Base-by-base conservation (phyloP, 805 yeast species). In the Teunomyces kruisii region DNA sequence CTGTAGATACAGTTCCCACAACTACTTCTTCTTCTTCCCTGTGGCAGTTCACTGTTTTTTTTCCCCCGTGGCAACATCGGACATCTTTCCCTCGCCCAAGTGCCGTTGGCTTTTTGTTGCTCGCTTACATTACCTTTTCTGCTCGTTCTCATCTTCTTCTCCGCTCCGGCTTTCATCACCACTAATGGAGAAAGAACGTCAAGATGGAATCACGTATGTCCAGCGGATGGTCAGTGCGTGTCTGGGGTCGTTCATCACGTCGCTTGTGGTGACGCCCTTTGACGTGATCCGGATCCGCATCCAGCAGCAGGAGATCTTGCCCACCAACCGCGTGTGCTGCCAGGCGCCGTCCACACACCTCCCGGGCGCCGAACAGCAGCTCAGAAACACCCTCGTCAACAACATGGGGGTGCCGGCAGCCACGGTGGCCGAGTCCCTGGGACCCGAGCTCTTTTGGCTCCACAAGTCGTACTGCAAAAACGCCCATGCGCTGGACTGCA, bases 221-320 rank as follows among this genome's bases (percentile, higher is more conserved):
- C 88, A 87, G 56, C 63, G 90, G 40, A 85, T 87, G 91, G 62
- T 83, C 28, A 83, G 91, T 54, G 94, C 95, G 0, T 82, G 89
- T 54, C 72, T 81, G 38, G 95, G 95, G 0, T 84, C 92, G 0
- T 56, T 87, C 6, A 54, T 86, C 15, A 87, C 92, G 2, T 85
- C 92, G 0, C 54, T 84, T 30, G 82, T 84, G 32, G 81, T 87
- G 28, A 87, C 94, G 1, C 95, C 95, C 1, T 79, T 87, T 63
- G 95, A 87, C 62, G 94, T 87, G 32, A 85, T 87, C 0, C 68
- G 92, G 48, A 81, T 87, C 24, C 67, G 95, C 48, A 67, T 86
- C 24, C 95, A 87, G 53, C 95, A 87, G 55, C 95, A 87, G 56
- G 84, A 83, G 49, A 68, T 81, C 54, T 64, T 86, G 36, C 71